Evolutionary conservation across 1,284 basidiomycete genomes (phyloP).

Genomic region (Trametes sp.): DNA sequence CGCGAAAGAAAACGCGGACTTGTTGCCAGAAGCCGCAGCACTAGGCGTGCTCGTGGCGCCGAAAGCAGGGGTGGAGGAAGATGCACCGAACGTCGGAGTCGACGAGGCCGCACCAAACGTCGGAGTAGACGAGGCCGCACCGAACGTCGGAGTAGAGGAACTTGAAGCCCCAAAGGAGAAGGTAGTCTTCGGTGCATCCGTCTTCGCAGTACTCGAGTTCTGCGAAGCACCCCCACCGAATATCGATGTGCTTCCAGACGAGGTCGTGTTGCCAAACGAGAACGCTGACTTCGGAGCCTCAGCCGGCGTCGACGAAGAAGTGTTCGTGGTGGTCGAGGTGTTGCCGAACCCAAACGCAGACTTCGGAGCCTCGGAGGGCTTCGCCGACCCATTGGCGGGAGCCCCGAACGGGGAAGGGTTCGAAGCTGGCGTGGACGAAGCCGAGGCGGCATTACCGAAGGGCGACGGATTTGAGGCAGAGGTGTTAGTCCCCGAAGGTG

Average conservation of each 20-base stretch:
- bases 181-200: conserved; percentile 27
- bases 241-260: conserved; percentile 11
- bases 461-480: conserved; percentile 9
- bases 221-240: conserved; percentile 19
- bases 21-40: conserved; percentile 14
- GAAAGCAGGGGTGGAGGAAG: conserved; percentile 14
- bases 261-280: conserved; percentile 9
- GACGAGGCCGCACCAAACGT: conserved; percentile 8
- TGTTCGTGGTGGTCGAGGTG: conserved; percentile 3
- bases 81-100: conserved; percentile 13
- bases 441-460: conserved; percentile 5
- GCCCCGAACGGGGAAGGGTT: conserved; percentile 22
- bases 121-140: background rate
- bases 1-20: conserved; percentile 39
- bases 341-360: conserved; percentile 26
- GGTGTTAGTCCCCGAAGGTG: conserved; percentile 5
- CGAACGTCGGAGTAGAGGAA: background rate
- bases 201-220: conserved; percentile 11
- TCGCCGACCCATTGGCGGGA: conserved; percentile 7
- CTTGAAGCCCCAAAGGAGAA: conserved; percentile 20
- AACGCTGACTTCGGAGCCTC: conserved; percentile 25
- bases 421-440: conserved; percentile 2
- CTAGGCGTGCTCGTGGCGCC: conserved; percentile 18
- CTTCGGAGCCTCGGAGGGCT: conserved; percentile 24
- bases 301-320: conserved; percentile 3